Conservation (phyloP, 345 rosid species). For the Melaleuca alternifolia region DNA sequence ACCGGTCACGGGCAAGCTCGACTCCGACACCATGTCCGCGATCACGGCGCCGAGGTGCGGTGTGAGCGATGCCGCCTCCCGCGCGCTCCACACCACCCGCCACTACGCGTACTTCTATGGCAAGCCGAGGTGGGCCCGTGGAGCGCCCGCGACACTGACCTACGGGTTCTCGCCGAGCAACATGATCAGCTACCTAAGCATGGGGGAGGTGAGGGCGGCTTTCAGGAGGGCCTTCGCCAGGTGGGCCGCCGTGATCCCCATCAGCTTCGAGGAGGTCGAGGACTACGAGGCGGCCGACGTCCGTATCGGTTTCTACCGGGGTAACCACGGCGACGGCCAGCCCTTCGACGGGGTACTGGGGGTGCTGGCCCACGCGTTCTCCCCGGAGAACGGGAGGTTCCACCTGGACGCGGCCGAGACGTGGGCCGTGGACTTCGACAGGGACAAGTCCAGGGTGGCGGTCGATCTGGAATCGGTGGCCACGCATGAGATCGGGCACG, state of each 20-base stretch:
- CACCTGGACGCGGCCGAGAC: slow-evolving; percentile 77
- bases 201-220: slow-evolving; percentile 25
- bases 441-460: slow-evolving; percentile 39
- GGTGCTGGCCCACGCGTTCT: slow-evolving; percentile 76
- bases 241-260: slow-evolving; percentile 76
- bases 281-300: slow-evolving; percentile 43
- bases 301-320: slow-evolving; percentile 48
- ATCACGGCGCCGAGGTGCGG: slow-evolving; percentile 83
- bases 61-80: slow-evolving; percentile 33
- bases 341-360: slow-evolving; percentile 90
- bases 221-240: slow-evolving; percentile 51
- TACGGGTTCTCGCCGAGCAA: slow-evolving; percentile 48
- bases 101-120: slow-evolving; percentile 62
- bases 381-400: slow-evolving; percentile 77
- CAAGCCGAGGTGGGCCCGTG: slow-evolving; percentile 54
- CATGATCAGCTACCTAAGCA: slow-evolving; percentile 45
- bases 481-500: slow-evolving; percentile 90
- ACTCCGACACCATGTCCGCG: slow-evolving; percentile 41
- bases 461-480: slow-evolving; percentile 94
- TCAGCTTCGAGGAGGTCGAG: slow-evolving; percentile 42
- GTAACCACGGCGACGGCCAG: slow-evolving; percentile 77
- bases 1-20: slow-evolving; percentile 54
- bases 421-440: slow-evolving; percentile 57
- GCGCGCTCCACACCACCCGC: slow-evolving; percentile 20
- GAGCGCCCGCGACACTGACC: slow-evolving; percentile 37